phyloP scores from a whole-genome alignment of 2,329 filamentous ascomycete species.

The Alternaria triticina region DNA sequence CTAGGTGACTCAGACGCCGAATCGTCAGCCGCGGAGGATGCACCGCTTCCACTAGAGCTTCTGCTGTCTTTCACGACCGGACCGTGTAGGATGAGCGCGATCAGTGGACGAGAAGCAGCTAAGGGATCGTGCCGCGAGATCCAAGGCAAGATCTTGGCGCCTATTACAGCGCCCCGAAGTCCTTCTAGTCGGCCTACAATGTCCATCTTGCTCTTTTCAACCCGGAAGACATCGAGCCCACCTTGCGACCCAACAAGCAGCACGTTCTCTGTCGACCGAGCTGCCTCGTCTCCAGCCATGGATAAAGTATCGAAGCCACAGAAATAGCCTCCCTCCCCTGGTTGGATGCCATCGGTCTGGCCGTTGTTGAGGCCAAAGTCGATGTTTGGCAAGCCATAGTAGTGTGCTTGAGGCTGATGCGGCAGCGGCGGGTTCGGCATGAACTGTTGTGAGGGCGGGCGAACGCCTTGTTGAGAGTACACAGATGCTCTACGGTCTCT shows the following conservation, averaged over 20 bases:
- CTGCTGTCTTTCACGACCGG: conserved; percentile 64
- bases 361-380: conserved; percentile 63
- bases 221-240: conserved; percentile 74
- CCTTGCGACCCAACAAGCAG: conserved; percentile 81
- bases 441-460: conserved; percentile 54
- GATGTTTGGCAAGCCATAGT: conserved; percentile 76
- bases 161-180: conserved; percentile 77
- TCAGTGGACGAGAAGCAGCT: conserved; percentile 69
- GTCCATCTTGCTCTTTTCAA: conserved; percentile 75
- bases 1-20: conserved; percentile 45
- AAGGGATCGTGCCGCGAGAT: conserved; percentile 60
- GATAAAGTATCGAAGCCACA: conserved; percentile 79
- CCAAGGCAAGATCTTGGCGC: conserved; percentile 83
- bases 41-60: conserved; percentile 43
- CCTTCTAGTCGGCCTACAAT: conserved; percentile 74
- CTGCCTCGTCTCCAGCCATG: conserved; percentile 53
- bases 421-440: conserved; percentile 68
- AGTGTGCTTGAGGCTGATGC: conserved; percentile 78
- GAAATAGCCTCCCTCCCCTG: conserved; percentile 74
- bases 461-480: conserved; percentile 56
- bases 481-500: conserved; percentile 58
- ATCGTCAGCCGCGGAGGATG: conserved; percentile 47
- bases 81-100: conserved; percentile 82
- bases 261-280: conserved; percentile 63
- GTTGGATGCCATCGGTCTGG: conserved; percentile 59